Evolutionary conservation across 1,284 basidiomycete genomes (phyloP).

Genomic region (Moesziomyces sp.): DNA sequence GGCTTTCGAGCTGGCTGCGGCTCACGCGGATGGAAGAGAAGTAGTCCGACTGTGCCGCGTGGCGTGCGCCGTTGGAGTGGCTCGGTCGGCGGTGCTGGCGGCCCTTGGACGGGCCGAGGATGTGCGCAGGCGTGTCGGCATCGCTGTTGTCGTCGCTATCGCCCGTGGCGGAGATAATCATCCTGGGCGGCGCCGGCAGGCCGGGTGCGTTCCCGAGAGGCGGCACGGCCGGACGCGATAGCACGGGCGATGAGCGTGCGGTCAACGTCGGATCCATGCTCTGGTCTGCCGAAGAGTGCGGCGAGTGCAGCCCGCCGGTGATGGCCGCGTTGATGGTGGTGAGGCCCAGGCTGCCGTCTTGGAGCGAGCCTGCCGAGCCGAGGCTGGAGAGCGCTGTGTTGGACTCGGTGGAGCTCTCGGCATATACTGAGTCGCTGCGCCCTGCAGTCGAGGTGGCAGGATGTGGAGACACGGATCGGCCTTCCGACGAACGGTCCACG

Average conservation of each 20-base stretch:
- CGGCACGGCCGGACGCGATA: conserved; percentile 17
- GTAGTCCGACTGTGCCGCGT: conserved; percentile 30
- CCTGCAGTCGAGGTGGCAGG: conserved; percentile 2
- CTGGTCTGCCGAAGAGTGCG: conserved; percentile 22
- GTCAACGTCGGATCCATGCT: conserved; percentile 26
- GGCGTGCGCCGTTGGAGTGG: conserved; percentile 7
- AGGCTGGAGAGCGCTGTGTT: conserved; percentile 45
- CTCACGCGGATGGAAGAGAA: conserved; percentile 44
- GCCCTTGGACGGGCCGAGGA: conserved; percentile 14
- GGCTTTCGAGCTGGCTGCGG: conserved; percentile 27
- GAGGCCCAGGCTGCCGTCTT: conserved; percentile 40
- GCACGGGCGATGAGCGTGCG: conserved; percentile 33
- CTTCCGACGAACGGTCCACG: conserved; percentile 16
- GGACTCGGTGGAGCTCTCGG: conserved; percentile 50
- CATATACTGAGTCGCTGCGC: conserved; percentile 25
- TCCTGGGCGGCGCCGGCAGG: conserved; percentile 29
- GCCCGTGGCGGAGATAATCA: conserved; percentile 25
- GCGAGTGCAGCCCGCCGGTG: conserved; percentile 34
- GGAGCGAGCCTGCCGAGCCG: conserved; percentile 35
- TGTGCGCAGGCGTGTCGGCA: conserved; percentile 5
- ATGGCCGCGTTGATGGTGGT: conserved; percentile 47
- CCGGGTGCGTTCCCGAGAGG: conserved; percentile 5
- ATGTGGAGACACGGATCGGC: conserved; percentile 22
- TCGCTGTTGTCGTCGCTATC: conserved; percentile 42
- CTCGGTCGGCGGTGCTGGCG: conserved; percentile 20